phyloP scores from a whole-genome alignment of 805 yeast species.

The Maudiozyma saulgeensis region DNA sequence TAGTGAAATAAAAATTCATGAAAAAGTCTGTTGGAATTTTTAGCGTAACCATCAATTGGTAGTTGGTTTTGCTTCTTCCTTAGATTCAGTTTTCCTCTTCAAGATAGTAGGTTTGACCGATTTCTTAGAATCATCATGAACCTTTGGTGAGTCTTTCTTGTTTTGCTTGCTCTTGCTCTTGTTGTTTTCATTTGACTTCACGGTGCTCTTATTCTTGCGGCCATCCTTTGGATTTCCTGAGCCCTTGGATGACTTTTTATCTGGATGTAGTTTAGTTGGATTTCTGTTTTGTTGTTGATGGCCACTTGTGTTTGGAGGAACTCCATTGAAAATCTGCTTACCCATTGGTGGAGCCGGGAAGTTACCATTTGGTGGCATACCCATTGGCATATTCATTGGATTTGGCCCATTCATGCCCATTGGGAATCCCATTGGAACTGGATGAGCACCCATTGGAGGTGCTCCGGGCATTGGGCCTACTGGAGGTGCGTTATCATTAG shows the following conservation, averaged over 20 bases:
- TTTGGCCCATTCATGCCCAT: constrained; percentile 1
- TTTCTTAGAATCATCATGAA: not conserved
- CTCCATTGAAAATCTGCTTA: not conserved
- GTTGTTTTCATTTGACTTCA: not conserved
- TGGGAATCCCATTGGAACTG: constrained; percentile 9
- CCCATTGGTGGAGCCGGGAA: not conserved
- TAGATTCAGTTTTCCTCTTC: not conserved
- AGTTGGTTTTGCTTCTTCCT: not conserved
- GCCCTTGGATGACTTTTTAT: not conserved
- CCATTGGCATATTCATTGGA: constrained; percentile 7
- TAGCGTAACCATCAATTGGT: too few relatives aligned
- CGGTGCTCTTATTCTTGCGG: not conserved
- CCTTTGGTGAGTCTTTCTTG: not conserved
- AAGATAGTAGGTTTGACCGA: not conserved
- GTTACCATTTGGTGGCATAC: constrained; percentile 8
- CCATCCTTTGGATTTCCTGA: not conserved
- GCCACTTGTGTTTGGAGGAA: not conserved
- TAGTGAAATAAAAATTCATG: too few relatives aligned
- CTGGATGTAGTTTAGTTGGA: not conserved
- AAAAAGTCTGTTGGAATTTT: too few relatives aligned
- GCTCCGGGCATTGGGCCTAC: constrained; percentile 11
- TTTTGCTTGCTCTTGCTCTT: not conserved
- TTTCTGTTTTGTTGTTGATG: not conserved
- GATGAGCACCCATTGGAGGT: constrained; percentile 4
- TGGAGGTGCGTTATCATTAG: constrained; percentile 16